These are phyloP conservation scores for Stemphylium beticola DNA, from an alignment of 2,329 filamentous ascomycete species.

Conservation along the genomic window DNA sequence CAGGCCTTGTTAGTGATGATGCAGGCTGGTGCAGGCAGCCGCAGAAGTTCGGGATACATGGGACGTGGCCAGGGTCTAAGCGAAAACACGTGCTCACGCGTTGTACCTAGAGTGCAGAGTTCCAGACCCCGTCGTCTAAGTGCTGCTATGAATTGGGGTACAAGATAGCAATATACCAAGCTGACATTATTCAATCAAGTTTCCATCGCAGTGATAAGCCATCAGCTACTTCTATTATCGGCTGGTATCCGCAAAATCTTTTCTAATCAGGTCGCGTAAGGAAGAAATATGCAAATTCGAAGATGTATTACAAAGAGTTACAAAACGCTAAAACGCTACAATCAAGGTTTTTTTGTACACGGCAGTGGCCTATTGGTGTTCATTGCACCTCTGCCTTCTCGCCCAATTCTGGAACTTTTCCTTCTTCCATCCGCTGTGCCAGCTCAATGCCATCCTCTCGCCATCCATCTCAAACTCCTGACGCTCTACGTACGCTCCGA, in stretches of 20 bases:
- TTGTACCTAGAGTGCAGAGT: neutral
- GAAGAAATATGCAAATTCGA: neutral
- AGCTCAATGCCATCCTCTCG: conserved; percentile 16
- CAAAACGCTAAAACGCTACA: conserved; percentile 11
- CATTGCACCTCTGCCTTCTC: conserved; percentile 37
- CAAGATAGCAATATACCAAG: no score
- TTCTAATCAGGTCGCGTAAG: neutral
- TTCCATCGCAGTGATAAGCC: neutral
- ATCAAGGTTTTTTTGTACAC: neutral
- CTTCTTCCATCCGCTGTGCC: conserved; percentile 43
- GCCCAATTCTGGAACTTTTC: conserved; percentile 36
- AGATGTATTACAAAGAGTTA: neutral
- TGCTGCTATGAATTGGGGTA: neutral
- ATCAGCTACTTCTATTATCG: neutral
- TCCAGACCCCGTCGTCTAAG: neutral
- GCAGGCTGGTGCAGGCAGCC: neutral
- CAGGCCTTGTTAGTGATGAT: neutral
- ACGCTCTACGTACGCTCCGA: conserved; percentile 26
- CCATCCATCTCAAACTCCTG: conserved; percentile 21
- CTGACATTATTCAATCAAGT: neutral
- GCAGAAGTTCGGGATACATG: neutral
- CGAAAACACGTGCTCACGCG: conserved; percentile 11
- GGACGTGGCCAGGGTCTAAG: conserved; percentile 1
- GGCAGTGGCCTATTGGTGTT: conserved; percentile 7
- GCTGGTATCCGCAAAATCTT: neutral